Evolutionary conservation across 345 rosid species (phyloP).

Genomic region (Triadica sebifera): DNA sequence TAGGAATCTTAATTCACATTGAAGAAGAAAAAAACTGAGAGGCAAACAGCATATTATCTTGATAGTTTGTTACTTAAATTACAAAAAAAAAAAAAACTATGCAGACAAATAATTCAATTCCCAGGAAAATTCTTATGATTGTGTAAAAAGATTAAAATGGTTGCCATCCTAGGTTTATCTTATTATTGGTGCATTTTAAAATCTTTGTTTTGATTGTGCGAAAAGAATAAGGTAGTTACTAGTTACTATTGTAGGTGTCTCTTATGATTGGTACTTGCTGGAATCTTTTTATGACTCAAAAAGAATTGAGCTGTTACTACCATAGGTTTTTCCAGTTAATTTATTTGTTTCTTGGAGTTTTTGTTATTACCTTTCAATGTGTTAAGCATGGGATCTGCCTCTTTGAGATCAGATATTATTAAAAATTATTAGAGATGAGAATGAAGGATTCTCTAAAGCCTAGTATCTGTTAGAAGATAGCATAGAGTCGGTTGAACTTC

Average conservation of each 20-base stretch:
- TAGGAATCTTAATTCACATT: neutral
- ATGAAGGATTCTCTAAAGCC: slow-evolving; percentile 1
- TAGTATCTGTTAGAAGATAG: neutral
- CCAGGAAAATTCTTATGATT: no score
- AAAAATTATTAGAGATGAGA: neutral
- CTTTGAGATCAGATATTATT: neutral
- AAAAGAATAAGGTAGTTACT: neutral
- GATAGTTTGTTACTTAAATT: neutral
- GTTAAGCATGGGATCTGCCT: neutral
- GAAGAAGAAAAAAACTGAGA: neutral
- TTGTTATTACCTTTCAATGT: neutral
- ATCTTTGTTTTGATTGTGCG: neutral
- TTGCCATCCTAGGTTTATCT: neutral
- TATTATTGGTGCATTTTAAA: neutral
- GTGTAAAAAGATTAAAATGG: neutral
- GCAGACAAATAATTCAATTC: neutral
- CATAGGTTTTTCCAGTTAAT: neutral
- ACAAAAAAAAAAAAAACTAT: neutral
- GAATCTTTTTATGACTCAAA: neutral
- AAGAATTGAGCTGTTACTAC: neutral
- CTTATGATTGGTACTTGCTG: neutral
- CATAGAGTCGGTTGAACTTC: neutral
- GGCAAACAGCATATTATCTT: neutral
- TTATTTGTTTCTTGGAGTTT: neutral
- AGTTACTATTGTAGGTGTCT: neutral